Percentiles rank a stretch among this genome's conserved stretches.
phyloP scores from a whole-genome alignment of 2,329 filamentous ascomycete genomes.

The Aspergillus sp. region DNA sequence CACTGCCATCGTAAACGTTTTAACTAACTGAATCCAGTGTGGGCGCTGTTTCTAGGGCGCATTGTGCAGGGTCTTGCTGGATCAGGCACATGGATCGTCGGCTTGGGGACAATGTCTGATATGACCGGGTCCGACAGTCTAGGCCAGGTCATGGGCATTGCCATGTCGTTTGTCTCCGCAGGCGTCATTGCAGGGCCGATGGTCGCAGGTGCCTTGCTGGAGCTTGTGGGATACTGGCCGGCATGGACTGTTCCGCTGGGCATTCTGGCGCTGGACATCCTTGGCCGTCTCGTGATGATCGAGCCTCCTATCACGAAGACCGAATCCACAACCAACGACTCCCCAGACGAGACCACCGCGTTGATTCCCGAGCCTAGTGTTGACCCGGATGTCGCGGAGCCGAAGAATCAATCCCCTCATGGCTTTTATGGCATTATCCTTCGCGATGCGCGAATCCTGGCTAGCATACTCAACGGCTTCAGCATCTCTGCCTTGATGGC shows the following conservation, averaged over 20 bases:
- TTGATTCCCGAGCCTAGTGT: background rate
- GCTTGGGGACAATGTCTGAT: constrained; percentile 23
- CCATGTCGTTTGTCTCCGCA: constrained; percentile 19
- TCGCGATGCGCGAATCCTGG: constrained; percentile 36
- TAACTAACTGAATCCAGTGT: constrained; percentile 1
- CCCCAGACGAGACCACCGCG: background rate
- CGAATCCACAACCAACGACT: constrained; percentile 1
- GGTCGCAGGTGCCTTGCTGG: constrained; percentile 20
- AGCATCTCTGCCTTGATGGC: constrained; percentile 47
- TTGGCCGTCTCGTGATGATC: constrained; percentile 23
- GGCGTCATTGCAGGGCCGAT: constrained; percentile 26
- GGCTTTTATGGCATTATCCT: constrained; percentile 36
- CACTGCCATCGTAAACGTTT: too few relatives aligned
- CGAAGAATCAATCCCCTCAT: constrained; percentile 1
- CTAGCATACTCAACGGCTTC: constrained; percentile 38
- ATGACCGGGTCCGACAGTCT: constrained; percentile 20
- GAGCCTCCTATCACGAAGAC: constrained; percentile 8
- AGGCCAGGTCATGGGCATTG: constrained; percentile 20
- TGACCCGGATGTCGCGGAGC: background rate
- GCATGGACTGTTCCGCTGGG: constrained; percentile 24
- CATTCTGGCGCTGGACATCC: constrained; percentile 23
- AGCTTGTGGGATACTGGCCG: constrained; percentile 26
- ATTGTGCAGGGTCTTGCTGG: constrained; percentile 25
- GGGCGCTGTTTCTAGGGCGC: constrained; percentile 20
- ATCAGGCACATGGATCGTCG: constrained; percentile 27